Conservation (phyloP, 164 flowering plant species). For the Vitis riparia region DNA sequence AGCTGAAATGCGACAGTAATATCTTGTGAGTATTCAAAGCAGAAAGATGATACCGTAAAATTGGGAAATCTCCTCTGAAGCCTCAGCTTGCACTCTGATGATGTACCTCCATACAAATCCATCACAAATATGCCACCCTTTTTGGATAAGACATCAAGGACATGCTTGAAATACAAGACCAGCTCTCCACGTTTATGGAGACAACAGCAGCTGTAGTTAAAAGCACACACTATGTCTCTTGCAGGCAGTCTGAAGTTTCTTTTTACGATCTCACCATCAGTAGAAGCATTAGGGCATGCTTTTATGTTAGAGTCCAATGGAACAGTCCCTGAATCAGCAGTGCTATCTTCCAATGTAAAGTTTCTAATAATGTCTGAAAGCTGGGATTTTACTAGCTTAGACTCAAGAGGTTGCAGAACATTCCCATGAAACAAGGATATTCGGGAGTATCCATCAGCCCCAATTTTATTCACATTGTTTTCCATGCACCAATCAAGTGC, state of each 20-base stretch:
- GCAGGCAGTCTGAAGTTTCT: constrained; percentile 42
- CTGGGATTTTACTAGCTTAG: constrained; percentile 44
- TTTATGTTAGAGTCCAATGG: constrained; percentile 18
- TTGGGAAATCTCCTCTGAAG: constrained; percentile 80
- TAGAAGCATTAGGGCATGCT: constrained; percentile 2
- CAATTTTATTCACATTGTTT: constrained; percentile 67
- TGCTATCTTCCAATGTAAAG: constrained; percentile 28
- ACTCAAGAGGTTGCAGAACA: constrained; percentile 75
- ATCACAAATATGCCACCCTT: constrained; percentile 92
- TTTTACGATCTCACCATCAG: constrained; percentile 23
- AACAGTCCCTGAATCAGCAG: constrained; percentile 18
- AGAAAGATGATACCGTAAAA: constrained; percentile 63
- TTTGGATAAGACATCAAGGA: constrained; percentile 53
- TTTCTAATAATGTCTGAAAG: constrained; percentile 34
- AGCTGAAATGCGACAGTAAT: not conserved
- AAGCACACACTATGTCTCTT: constrained; percentile 91
- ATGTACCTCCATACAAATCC: constrained; percentile 95
- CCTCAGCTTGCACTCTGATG: constrained; percentile 70
- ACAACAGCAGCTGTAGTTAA: constrained; percentile 97
- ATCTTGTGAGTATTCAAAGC: not conserved
- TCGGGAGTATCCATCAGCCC: constrained; percentile 69
- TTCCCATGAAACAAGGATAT: constrained; percentile 88
- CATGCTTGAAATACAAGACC: constrained; percentile 81
- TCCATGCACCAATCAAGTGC: constrained; percentile 88
- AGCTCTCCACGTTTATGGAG: constrained; percentile 74